Conservation (phyloP, 805 yeast genomes). For the Candida loeiensis region DNA sequence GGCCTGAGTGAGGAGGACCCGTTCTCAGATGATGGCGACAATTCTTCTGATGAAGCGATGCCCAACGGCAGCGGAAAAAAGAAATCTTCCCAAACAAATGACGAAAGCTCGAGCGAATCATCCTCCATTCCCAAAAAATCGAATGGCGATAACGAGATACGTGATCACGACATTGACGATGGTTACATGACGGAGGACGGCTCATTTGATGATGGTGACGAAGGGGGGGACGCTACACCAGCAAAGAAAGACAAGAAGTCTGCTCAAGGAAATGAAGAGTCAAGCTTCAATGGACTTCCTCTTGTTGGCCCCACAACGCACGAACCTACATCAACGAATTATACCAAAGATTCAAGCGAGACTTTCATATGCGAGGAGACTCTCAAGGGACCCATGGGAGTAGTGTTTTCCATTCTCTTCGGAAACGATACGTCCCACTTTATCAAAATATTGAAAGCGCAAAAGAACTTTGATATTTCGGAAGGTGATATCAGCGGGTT, state of each 20-base stretch:
- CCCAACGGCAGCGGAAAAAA: background rate
- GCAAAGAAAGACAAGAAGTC: conserved; percentile 11
- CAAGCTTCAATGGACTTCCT: conserved; percentile 37
- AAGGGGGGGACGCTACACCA: conserved; percentile 14
- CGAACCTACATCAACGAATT: conserved; percentile 49
- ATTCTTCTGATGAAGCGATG: background rate
- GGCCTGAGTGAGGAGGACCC: conserved; percentile 2
- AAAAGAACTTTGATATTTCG: conserved; percentile 23
- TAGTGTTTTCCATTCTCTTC: conserved; percentile 64
- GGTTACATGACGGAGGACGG: conserved; percentile 13
- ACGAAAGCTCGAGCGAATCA: background rate
- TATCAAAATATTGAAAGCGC: conserved; percentile 34
- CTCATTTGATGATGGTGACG: conserved; percentile 18
- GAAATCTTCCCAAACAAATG: background rate
- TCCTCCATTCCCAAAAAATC: conserved; percentile 1
- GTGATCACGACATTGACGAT: conserved; percentile 9
- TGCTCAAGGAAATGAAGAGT: conserved; percentile 10
- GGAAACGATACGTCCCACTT: conserved; percentile 50
- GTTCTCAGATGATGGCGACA: conserved; percentile 7
- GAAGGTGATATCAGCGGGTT: conserved; percentile 27
- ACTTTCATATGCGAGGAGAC: conserved; percentile 52
- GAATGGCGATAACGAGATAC: background rate
- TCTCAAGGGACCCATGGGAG: conserved; percentile 72
- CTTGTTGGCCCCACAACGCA: conserved; percentile 67
- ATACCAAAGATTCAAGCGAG: conserved; percentile 47